Conservation (phyloP, 2,329 filamentous ascomycete species). For the Mycosphaerelloides madeirae region DNA sequence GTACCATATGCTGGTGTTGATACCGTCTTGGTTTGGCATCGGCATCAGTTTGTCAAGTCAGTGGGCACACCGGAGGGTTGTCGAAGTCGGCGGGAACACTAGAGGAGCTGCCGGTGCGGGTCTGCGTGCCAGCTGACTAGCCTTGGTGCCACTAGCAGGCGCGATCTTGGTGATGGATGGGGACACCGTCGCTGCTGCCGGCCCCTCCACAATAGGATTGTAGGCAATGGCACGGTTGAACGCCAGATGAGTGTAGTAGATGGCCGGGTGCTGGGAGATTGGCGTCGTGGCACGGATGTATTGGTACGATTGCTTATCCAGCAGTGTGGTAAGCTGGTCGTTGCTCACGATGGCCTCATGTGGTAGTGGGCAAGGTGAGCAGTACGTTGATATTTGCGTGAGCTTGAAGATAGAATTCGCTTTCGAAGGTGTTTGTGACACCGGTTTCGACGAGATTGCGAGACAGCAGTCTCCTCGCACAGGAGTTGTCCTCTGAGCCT, state of each 20-base stretch:
- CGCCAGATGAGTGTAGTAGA: constrained; percentile 94
- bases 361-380: constrained; percentile 82
- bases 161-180: constrained; percentile 16
- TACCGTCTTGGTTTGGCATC: constrained; percentile 37
- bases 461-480: too few relatives aligned
- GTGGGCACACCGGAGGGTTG: too few relatives aligned
- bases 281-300: constrained; percentile 89
- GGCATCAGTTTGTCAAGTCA: constrained; percentile 40
- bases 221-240: constrained; percentile 75
- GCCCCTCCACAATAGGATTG: constrained; percentile 51
- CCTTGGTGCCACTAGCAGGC: constrained; percentile 37
- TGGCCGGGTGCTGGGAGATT: constrained; percentile 79
- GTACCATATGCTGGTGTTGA: constrained; percentile 47
- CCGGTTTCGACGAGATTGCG: constrained; percentile 84
- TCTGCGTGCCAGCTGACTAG: constrained; percentile 27
- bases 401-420: constrained; percentile 73
- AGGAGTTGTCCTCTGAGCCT: too few relatives aligned
- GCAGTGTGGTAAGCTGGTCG: constrained; percentile 74
- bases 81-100: constrained; percentile 22
- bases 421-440: constrained; percentile 85
- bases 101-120: constrained; percentile 19
- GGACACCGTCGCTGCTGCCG: constrained; percentile 18
- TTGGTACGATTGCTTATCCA: constrained; percentile 93
- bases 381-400: constrained; percentile 84
- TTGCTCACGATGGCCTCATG: constrained; percentile 64